phyloP scores from a whole-genome alignment of 805 yeast genomes.

The Candida nanaspora region DNA sequence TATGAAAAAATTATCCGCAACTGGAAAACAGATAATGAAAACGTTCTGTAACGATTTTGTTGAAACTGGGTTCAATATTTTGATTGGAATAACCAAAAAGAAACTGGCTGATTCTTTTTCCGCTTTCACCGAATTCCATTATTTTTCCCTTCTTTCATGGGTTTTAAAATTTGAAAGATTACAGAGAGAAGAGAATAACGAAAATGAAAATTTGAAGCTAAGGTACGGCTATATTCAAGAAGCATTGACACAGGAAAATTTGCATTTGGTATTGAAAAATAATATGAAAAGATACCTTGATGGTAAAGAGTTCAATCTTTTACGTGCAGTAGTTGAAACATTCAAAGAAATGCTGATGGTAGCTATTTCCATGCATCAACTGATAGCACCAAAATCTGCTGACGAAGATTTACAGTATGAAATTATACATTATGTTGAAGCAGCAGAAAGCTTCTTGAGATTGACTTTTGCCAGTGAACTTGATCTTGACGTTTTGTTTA shows the following conservation, averaged over 20 bases:
- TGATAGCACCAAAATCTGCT: conserved; percentile 18
- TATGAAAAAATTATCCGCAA: not conserved
- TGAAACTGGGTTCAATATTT: conserved; percentile 69
- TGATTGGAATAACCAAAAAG: conserved; percentile 45
- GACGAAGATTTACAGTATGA: conserved; percentile 39
- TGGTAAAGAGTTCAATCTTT: conserved; percentile 45
- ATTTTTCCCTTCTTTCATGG: conserved; percentile 64
- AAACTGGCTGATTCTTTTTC: conserved; percentile 6
- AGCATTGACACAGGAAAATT: conserved; percentile 54
- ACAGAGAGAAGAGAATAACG: conserved; percentile 16
- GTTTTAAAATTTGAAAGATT: conserved; percentile 59
- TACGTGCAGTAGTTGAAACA: conserved; percentile 64
- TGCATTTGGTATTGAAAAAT: conserved; percentile 38
- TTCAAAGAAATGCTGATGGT: conserved; percentile 55
- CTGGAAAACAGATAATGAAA: conserved; percentile 18
- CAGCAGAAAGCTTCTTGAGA: conserved; percentile 34
- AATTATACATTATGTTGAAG: conserved; percentile 20
- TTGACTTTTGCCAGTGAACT: conserved; percentile 64
- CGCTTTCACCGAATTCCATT: conserved; percentile 29
- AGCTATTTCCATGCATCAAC: conserved; percentile 26
- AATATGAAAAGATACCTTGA: conserved; percentile 32
- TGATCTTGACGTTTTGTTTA: conserved; percentile 47
- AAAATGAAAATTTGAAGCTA: conserved; percentile 20
- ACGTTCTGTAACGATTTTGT: conserved; percentile 50
- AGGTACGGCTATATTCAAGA: conserved; percentile 23